Evolutionary conservation across 1,284 basidiomycete species (phyloP), one percentile per base, ranked within the genome.

Genomic region (Megacollybia platyphylla): DNA sequence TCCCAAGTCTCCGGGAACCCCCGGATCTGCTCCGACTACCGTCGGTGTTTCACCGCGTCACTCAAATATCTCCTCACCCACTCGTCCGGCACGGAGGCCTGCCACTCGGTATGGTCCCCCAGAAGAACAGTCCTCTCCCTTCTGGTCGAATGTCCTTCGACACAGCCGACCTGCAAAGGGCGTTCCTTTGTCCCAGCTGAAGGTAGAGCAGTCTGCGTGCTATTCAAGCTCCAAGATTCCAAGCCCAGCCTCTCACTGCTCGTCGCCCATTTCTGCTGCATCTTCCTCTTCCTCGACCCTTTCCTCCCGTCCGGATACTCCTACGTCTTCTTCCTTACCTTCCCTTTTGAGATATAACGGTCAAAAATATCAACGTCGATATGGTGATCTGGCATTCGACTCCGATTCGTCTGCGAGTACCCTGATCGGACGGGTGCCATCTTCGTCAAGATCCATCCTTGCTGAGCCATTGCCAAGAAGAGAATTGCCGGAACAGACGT

Each of bases 381-480:
- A 34, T 34, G 11, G 15, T 2, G 31, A 34, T 3, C 15, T 34
- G 10, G 8, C 30, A 9, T 20, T 27, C 15, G 39, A 40, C 5
- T 40, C 39, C 11, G 15, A 11, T 11, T 34, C 31, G 31, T 34
- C 31, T 6, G 10, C 18, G 4, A 40, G 26, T 11, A 40, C 39
- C 11, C 8, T 40, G 5, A 40, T 27, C 8, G 11, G 8, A 9
- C 10, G 18, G 18, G 5, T 38, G 9, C 18, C 15, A n/a, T 13
- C 40, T 29, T 44, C 46, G 15, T 54, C 60, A 38, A 60, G 64
- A 49, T 62, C 67, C 15, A 64, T 70, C 46, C 54, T 70, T 39
- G 55, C 63, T 48, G 48, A 8, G 35, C 49, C 38, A 48, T 46
- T 24, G 20, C 4, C 20, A 24, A 24, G 20, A 3, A 24, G 5